phyloP scores from a whole-genome alignment of 192 early-diverging fungal genomes.

The Rhizophlyctis rosea region DNA sequence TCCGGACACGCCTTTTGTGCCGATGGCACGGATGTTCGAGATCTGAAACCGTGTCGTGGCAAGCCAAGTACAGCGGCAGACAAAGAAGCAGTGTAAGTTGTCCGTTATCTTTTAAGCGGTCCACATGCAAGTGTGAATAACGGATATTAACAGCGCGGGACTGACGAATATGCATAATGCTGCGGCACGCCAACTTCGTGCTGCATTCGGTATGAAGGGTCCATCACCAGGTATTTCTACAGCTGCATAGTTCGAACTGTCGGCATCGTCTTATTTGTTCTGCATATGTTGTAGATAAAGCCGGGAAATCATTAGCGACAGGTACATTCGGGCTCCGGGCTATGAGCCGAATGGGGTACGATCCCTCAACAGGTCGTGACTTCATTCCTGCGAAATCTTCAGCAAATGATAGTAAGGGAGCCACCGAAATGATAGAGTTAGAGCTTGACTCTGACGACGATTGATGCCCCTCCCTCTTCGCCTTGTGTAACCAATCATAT shows the following conservation, averaged over 20 bases:
- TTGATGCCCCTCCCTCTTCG: too few relatives aligned
- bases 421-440: too few relatives aligned
- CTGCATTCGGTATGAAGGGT: conserved; percentile 2
- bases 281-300: background rate
- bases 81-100: conserved; percentile 14
- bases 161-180: conserved; percentile 12
- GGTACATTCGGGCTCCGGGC: conserved; percentile 14
- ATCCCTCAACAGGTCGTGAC: conserved; percentile 18
- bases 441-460: too few relatives aligned
- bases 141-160: conserved; percentile 1
- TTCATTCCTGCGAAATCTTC: conserved; percentile 23
- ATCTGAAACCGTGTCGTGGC: conserved; percentile 10
- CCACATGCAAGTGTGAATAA: background rate
- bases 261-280: background rate
- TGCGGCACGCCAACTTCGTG: conserved; percentile 14
- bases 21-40: conserved; percentile 2
- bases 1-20: conserved; percentile 18
- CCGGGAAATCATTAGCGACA: background rate
- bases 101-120: background rate
- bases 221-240: conserved; percentile 2
- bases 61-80: conserved; percentile 11
- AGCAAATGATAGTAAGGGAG: too few relatives aligned
- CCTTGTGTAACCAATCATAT: too few relatives aligned
- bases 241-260: background rate
- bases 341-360: conserved; percentile 29